Percentiles rank a stretch among this genome's conserved stretches.
These are phyloP conservation scores for Actinomucor elegans DNA, from an alignment of 371 early-diverging fungal genomes.

Conservation along the genomic window DNA sequence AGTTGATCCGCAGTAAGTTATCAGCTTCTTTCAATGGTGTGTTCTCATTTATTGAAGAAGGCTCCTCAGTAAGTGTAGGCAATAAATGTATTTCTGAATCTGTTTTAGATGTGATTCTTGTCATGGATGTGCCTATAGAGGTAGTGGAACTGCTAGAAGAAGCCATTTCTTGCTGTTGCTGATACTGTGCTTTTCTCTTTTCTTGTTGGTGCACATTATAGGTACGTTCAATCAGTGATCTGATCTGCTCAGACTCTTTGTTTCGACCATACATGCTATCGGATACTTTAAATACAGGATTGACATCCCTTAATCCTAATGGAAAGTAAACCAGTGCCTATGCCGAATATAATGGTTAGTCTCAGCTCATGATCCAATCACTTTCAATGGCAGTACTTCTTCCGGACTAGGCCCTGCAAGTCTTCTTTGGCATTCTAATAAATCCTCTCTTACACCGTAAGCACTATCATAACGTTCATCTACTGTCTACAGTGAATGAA, in stretches of 20 bases:
- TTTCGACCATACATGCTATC: slow-evolving; percentile 36
- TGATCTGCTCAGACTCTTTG: slow-evolving; percentile 34
- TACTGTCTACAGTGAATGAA: slow-evolving; percentile 40
- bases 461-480: slow-evolving; percentile 58
- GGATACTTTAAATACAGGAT: slow-evolving; percentile 45
- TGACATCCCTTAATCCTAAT: slow-evolving; percentile 37
- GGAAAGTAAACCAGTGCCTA: slow-evolving; percentile 39
- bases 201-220: slow-evolving; percentile 17
- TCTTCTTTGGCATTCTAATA: slow-evolving; percentile 45
- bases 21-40: slow-evolving; percentile 17
- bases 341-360: not conserved
- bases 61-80: not conserved
- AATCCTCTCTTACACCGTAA: slow-evolving; percentile 54
- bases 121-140: not conserved
- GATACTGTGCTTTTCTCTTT: not conserved
- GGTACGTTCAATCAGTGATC: slow-evolving; percentile 25
- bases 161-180: slow-evolving; percentile 1
- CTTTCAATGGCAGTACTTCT: slow-evolving; percentile 10
- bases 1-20: slow-evolving; percentile 7
- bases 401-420: slow-evolving; percentile 13
- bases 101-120: not conserved
- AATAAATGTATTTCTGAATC: no score
- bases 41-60: not conserved
- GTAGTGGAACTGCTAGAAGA: not conserved
- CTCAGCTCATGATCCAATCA: not conserved